Evolutionary conservation across 192 early-diverging fungal genomes (phyloP), one percentile per base, ranked within the genome.

Genomic region (Mortierella antarctica): DNA sequence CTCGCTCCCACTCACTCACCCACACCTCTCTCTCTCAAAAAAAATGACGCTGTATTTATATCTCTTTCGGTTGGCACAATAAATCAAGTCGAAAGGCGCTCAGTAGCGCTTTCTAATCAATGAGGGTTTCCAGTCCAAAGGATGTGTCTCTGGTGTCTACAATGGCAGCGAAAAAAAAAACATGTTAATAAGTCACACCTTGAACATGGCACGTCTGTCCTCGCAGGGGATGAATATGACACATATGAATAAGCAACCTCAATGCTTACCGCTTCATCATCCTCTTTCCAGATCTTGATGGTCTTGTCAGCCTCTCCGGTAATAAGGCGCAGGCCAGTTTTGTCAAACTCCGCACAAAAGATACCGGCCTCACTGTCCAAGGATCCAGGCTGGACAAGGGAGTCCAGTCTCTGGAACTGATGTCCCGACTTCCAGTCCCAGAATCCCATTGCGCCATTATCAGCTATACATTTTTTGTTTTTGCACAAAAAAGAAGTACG

Each of bases 261-360:
- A 44, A 71, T 53, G 64, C 82, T 53, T 83, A 89, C 86, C 15
- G 95, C 95, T 54, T 90, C 86, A 50, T 93, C 91, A 67, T 97
- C 95, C 72, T 97, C 95, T 62, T 92, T 93, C 90, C 93, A 98
- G 58, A 99, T 96, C 87, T 99, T 99, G 83, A 99, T 96, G 2
- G 96, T 96, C 86, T 99, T 99, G 83, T 99, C 98, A 0, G 97
- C 97, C 82, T 99, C 98, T 71, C 98, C 95, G 3, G 98, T 99
- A 68, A 99, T 95, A 56, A 99, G 86, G 48, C 98, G 92, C 61
- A 94, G 88, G 2, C 98, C 97, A 18, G 97, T 96, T 57, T 90
- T 90, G 75, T 99, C 98, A 91, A 99, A 99, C 5, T 94, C 91
- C 53, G 94, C 94, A 70, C 93, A 93, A 60, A 99, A 97, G 52